Base-by-base conservation (phyloP, 2,329 filamentous ascomycete genomes). In the Dothideomycetes sp. region DNA sequence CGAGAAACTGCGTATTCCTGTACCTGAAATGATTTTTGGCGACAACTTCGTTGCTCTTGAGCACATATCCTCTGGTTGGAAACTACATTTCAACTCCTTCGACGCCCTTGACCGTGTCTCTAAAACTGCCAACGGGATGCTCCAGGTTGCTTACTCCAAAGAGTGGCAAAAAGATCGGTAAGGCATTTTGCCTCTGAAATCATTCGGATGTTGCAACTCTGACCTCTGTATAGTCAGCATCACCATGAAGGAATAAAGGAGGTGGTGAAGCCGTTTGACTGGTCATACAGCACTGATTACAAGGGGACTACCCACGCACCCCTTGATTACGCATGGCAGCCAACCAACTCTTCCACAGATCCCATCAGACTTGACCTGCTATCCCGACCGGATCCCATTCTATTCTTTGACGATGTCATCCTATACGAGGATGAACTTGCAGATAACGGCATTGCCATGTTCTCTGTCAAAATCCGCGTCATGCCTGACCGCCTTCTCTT, bases 1-100 rank as follows among this genome's bases (percentile, higher is more conserved):
- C 31, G 70, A 72, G 42, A 77, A 75, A 46, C 72, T 98, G 39
- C 79, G 80, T 19, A 95, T 98, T 56, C 79, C 89, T 14, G 77
- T 89, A 31, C 91, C 91, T 7, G 91, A 98, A 66, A 98, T 98
- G 91, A 98, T 98, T 49, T 98, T 98, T 57, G 91, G 91, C 45
- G 88, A 98, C 68, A 98, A 98, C 61, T 68, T 82, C 42, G 79
- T 94, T 31, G 66, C 75, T 5, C 72, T 98, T 44, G 69, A 78
- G 38, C 86, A 96, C 64, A 46, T 65, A n/a, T 70, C 73, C 15
- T 78, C 73, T n/a, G 76, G 78, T 33, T 98, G 87, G 86, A 68
- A 69, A 33, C 69, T 96, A 46, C 65, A 72, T 38, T 98, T 96
- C 69, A 81, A 81, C 57, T 83, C 91, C 16, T 83, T 79, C 51